Conservation (phyloP, 208 protist species). For the Angomonas ambiguus region DNA sequence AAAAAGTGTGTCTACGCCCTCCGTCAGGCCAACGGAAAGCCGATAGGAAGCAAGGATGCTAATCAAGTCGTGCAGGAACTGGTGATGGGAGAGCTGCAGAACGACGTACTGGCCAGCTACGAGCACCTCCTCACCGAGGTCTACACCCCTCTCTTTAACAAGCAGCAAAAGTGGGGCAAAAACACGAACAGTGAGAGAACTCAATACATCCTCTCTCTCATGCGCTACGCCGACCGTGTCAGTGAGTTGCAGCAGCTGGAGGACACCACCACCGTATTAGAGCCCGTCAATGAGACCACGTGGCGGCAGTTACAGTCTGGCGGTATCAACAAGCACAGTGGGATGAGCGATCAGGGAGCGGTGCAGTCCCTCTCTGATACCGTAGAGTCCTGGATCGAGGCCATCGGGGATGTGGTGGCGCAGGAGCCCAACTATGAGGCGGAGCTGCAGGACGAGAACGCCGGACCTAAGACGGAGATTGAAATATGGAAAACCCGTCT, state of each 20-base stretch:
- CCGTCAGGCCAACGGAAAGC: conserved; percentile 48
- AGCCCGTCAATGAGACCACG: conserved; percentile 58
- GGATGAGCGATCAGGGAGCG: conserved; percentile 66
- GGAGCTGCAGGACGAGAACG: conserved; percentile 84
- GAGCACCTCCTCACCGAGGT: conserved; percentile 89
- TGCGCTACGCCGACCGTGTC: conserved; percentile 87
- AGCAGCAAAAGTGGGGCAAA: conserved; percentile 79
- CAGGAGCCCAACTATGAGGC: conserved; percentile 85
- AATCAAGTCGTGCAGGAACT: conserved; percentile 78
- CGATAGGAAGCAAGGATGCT: conserved; percentile 73
- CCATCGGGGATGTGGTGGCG: conserved; percentile 58
- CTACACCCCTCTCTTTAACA: conserved; percentile 89
- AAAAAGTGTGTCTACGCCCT: conserved; percentile 81
- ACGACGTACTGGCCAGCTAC: conserved; percentile 77
- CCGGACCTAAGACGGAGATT: conserved; percentile 93
- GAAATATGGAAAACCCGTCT: conserved; percentile 93
- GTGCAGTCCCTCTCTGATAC: conserved; percentile 53
- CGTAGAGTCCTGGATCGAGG: conserved; percentile 80
- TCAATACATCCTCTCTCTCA: conserved; percentile 78
- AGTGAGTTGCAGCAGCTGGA: conserved; percentile 86
- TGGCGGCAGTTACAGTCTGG: conserved; percentile 77
- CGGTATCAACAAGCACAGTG: conserved; percentile 71
- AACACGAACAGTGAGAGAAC: conserved; percentile 82
- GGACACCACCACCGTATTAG: conserved; percentile 52
- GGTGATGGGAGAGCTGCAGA: conserved; percentile 80